A percentile compares a stretch with the other conserved stretches of the same genome.
These are phyloP conservation scores for Tuber calosporum DNA, from an alignment of 495 filamentous ascomycete species.

Conservation along the genomic window DNA sequence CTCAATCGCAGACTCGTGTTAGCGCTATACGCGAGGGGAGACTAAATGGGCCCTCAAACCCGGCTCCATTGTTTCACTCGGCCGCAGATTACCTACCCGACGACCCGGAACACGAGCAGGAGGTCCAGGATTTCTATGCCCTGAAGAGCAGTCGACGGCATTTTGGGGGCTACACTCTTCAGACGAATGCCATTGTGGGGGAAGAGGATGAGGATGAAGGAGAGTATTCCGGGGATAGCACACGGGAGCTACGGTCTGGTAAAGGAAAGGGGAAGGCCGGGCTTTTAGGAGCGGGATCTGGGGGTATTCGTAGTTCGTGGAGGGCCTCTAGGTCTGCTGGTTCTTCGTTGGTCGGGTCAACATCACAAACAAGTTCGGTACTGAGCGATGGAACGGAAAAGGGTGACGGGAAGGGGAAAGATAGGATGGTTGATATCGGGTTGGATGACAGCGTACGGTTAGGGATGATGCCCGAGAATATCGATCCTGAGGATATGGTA, in stretches of 20 bases:
- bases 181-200: slow-evolving; percentile 53
- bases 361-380: slow-evolving; percentile 28
- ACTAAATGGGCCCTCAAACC: slow-evolving; percentile 21
- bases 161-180: slow-evolving; percentile 52
- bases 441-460: slow-evolving; percentile 59
- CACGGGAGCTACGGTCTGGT: slow-evolving; percentile 37
- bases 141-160: slow-evolving; percentile 80
- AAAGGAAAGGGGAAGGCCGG: slow-evolving; percentile 28
- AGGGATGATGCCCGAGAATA: slow-evolving; percentile 40
- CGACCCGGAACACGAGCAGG: slow-evolving; percentile 80
- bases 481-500: slow-evolving; percentile 40
- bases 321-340: slow-evolving; percentile 45
- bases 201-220: slow-evolving; percentile 49
- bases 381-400: slow-evolving; percentile 30
- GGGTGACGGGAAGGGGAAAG: slow-evolving; percentile 54
- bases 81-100: slow-evolving; percentile 51
- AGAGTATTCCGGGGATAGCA: slow-evolving; percentile 41
- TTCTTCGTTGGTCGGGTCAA: slow-evolving; percentile 30
- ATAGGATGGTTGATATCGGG: slow-evolving; percentile 78
- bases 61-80: slow-evolving; percentile 77
- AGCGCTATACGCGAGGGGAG: slow-evolving; percentile 42
- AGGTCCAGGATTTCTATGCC: slow-evolving; percentile 87
- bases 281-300: slow-evolving; percentile 20
- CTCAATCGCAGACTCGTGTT: slow-evolving; percentile 88
- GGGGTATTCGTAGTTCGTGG: slow-evolving; percentile 53